A percentile compares a stretch with the other conserved stretches of the same genome.
phyloP scores from a whole-genome alignment of 805 yeast species.

The Ogataea glucozyma region DNA sequence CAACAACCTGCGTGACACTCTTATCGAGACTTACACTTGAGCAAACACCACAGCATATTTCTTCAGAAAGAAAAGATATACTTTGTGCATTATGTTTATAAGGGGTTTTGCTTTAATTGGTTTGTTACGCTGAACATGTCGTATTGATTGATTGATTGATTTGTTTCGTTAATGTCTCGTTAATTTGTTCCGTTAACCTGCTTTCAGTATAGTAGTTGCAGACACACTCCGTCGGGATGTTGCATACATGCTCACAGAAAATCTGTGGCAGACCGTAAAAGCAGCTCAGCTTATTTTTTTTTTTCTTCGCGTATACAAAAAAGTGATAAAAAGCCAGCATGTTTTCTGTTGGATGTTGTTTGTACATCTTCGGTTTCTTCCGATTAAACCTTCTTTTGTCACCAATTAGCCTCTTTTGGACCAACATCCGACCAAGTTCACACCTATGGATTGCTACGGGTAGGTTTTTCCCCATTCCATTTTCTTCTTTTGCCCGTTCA shows the following conservation, averaged over 20 bases:
- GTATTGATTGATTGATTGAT: constrained; percentile 3
- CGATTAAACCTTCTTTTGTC: too few relatives aligned
- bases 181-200: too few relatives aligned
- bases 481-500: neutral
- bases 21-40: constrained; percentile 86
- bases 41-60: constrained; percentile 1
- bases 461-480: neutral
- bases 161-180: neutral
- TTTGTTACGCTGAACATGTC: constrained; percentile 7
- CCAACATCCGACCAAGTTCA: neutral
- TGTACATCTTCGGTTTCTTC: neutral
- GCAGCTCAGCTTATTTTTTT: neutral
- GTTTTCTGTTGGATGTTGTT: constrained; percentile 1
- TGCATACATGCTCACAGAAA: neutral
- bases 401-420: neutral
- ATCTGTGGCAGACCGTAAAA: neutral
- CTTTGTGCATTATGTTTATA: constrained; percentile 8
- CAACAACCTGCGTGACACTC: constrained; percentile 84
- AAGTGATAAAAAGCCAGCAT: constrained; percentile 2
- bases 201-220: too few relatives aligned
- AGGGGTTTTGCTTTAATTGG: constrained; percentile 6
- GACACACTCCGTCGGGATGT: neutral
- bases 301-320: neutral
- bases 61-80: constrained; percentile 4
- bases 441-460: constrained; percentile 7